These are phyloP conservation scores for Cunninghamia lanceolata DNA, from an alignment of 75 land plant genomes.

Conservation along the genomic window DNA sequence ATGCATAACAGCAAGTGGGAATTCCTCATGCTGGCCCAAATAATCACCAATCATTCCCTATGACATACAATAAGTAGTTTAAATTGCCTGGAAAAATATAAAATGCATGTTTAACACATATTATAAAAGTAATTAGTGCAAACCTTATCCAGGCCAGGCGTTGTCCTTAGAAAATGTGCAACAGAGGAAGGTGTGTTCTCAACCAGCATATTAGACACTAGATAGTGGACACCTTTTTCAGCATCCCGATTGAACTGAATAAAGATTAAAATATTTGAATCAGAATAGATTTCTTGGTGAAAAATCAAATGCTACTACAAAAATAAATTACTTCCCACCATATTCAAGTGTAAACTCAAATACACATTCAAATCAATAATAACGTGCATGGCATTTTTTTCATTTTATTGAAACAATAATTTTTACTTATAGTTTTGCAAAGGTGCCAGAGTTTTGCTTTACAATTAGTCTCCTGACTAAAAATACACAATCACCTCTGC, in stretches of 20 bases:
- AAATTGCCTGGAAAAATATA: not conserved
- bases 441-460: not conserved
- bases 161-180: conserved; percentile 70
- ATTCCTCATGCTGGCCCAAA: conserved; percentile 94
- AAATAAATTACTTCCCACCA: not conserved
- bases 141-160: conserved; percentile 84
- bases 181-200: conserved; percentile 66
- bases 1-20: conserved; percentile 97
- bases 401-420: not conserved
- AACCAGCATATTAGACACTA: conserved; percentile 68
- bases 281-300: not conserved
- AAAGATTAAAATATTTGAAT: conserved; percentile 1
- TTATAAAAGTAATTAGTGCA: not conserved
- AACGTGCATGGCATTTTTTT: not conserved
- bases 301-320: not conserved
- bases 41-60: conserved; percentile 94
- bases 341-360: not conserved
- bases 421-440: not conserved
- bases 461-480: not conserved
- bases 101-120: not conserved
- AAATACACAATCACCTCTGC: conserved; percentile 55
- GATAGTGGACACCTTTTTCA: conserved; percentile 60
- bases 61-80: conserved; percentile 1
- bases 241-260: conserved; percentile 88
- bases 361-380: not conserved